phyloP scores from a whole-genome alignment of 2,329 filamentous ascomycete species.

The Boeremia lycopersici region DNA sequence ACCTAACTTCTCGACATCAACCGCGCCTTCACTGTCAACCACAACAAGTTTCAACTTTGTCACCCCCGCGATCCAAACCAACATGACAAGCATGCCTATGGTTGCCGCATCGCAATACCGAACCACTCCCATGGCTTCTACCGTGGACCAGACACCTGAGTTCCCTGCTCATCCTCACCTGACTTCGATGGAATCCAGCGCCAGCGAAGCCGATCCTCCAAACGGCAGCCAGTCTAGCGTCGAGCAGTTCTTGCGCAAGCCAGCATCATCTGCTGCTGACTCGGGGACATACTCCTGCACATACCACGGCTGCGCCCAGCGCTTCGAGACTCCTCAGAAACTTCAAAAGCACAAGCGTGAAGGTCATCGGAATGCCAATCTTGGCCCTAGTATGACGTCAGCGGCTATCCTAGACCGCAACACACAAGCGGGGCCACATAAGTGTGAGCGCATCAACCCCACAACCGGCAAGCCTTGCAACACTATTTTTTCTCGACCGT shows the following conservation, averaged over 20 bases:
- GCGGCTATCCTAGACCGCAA: slow-evolving; percentile 68
- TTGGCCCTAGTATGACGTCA: slow-evolving; percentile 56
- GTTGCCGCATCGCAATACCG: slow-evolving; percentile 46
- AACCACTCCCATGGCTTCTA: slow-evolving; percentile 36
- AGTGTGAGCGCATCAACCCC: slow-evolving; percentile 90
- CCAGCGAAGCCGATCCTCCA: slow-evolving; percentile 58
- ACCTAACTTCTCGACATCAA: slow-evolving; percentile 40
- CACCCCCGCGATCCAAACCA: slow-evolving; percentile 48
- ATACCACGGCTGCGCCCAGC: slow-evolving; percentile 85
- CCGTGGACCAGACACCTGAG: slow-evolving; percentile 56
- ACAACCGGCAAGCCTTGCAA: slow-evolving; percentile 95
- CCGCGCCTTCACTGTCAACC: slow-evolving; percentile 36
- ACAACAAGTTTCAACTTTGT: slow-evolving; percentile 55
- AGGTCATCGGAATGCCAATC: slow-evolving; percentile 69
- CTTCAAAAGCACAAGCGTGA: slow-evolving; percentile 97
- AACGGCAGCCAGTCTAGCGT: slow-evolving; percentile 50
- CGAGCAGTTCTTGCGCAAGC: slow-evolving; percentile 55
- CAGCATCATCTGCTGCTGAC: slow-evolving; percentile 71
- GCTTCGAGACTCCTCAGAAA: slow-evolving; percentile 85
- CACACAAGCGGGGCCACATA: slow-evolving; percentile 90
- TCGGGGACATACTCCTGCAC: slow-evolving; percentile 95
- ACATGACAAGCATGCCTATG: slow-evolving; percentile 42
- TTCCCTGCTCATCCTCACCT: slow-evolving; percentile 64
- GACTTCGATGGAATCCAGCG: slow-evolving; percentile 66
- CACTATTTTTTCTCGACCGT: slow-evolving; percentile 91